Conservation (phyloP, 495 filamentous ascomycete genomes). For the Neurospora tetrasperma region DNA sequence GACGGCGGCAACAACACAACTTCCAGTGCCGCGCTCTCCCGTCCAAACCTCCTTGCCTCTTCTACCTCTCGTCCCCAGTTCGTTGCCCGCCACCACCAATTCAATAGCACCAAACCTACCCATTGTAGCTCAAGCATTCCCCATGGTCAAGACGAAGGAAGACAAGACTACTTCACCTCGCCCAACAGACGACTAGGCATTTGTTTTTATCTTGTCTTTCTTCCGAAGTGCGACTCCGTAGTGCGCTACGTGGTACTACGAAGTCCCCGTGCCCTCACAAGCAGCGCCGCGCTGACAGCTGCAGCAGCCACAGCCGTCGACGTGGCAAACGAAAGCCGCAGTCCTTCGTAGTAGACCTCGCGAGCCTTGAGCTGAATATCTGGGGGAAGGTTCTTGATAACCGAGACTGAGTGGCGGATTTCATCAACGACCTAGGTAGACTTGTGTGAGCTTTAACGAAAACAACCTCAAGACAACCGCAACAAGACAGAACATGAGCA, state of each 20-base stretch:
- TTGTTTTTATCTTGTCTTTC: background rate
- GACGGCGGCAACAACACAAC: background rate
- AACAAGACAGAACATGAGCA: background rate
- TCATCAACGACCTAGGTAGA: constrained; percentile 42
- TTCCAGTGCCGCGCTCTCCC: background rate
- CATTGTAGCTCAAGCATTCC: background rate
- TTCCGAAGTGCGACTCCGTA: background rate
- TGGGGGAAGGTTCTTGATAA: constrained; percentile 41
- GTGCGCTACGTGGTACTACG: constrained; percentile 19
- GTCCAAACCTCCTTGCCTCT: background rate
- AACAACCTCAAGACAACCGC: background rate
- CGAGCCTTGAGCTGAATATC: constrained; percentile 51
- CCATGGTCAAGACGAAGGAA: background rate
- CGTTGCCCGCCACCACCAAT: background rate
- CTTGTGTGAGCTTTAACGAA: background rate
- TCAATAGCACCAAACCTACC: background rate
- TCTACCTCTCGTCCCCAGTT: background rate
- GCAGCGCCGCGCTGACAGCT: constrained; percentile 41
- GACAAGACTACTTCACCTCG: background rate
- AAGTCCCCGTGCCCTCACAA: constrained; percentile 40
- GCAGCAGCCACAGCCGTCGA: constrained; percentile 42
- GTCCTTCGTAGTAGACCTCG: constrained; percentile 48
- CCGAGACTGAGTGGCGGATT: constrained; percentile 51
- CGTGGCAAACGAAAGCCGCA: constrained; percentile 44
- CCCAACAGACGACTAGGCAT: background rate